A percentile compares a stretch with the other conserved stretches of the same genome.
These are phyloP conservation scores for Nephelium lappaceum DNA, from an alignment of 345 rosid species.

Conservation along the genomic window DNA sequence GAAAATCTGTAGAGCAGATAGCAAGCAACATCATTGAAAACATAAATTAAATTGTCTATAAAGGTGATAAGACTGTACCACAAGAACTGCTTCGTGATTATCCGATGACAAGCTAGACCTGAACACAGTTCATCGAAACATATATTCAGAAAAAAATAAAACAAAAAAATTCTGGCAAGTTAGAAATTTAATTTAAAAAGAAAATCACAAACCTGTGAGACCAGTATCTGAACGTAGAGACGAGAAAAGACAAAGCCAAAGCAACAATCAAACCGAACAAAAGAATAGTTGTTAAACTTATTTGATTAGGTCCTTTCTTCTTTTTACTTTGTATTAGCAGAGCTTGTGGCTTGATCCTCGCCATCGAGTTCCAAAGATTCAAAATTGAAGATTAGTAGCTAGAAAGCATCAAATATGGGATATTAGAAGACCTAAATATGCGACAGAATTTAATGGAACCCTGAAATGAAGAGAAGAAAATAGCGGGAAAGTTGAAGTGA, in stretches of 20 bases:
- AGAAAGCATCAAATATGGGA: background rate
- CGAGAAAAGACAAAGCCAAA: conserved; percentile 53
- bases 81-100: conserved; percentile 42
- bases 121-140: conserved; percentile 12
- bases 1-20: background rate
- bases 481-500: conserved; percentile 9
- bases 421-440: background rate
- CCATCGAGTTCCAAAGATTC: conserved; percentile 43
- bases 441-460: conserved; percentile 4
- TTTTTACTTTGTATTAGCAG: conserved; percentile 73
- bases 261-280: conserved; percentile 44
- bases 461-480: background rate
- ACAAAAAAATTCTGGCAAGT: background rate
- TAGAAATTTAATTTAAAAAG: background rate
- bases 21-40: background rate
- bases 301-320: conserved; percentile 68
- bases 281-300: conserved; percentile 52
- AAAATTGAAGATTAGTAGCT: background rate
- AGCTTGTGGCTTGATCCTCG: conserved; percentile 82
- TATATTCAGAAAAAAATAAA: background rate
- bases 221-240: conserved; percentile 62
- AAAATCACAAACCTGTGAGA: conserved; percentile 48
- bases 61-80: conserved; percentile 39
- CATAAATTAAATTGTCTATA: background rate
- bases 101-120: conserved; percentile 55